Evolutionary conservation across 306 rosid genomes (phyloP).

Genomic region (Macrotyloma uniflorum): DNA sequence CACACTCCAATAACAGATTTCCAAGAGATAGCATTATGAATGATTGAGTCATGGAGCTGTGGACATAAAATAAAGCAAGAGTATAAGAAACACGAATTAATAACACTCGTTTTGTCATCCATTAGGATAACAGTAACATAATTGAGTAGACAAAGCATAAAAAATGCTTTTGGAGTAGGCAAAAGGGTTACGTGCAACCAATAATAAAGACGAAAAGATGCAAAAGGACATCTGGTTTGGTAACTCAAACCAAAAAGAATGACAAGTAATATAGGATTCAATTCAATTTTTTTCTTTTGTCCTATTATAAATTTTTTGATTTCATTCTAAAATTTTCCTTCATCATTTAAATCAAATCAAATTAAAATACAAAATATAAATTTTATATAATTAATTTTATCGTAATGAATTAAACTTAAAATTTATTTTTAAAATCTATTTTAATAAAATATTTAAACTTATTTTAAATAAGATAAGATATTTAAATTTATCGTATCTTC

Average conservation of each 20-base stretch:
- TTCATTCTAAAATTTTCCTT: no score
- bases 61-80: constrained; percentile 33
- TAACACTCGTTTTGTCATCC: constrained; percentile 18
- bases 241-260: constrained; percentile 56
- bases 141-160: constrained; percentile 45
- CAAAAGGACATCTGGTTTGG: constrained; percentile 74
- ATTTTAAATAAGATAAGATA: no score
- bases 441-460: no score
- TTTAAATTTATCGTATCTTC: no score
- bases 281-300: neutral
- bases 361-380: no score
- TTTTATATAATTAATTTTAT: no score
- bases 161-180: constrained; percentile 53
- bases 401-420: no score
- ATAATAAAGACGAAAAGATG: constrained; percentile 40
- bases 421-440: no score
- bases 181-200: constrained; percentile 54
- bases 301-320: neutral
- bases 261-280: constrained; percentile 9
- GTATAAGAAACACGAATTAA: constrained; percentile 27
- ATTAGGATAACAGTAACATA: constrained; percentile 42
- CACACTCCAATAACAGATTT: neutral
- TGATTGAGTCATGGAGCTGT: constrained; percentile 31
- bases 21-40: neutral
- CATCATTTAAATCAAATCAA: no score